Base-by-base conservation (phyloP, 768 basidiomycete genomes). In the Dendrothele bispora region DNA sequence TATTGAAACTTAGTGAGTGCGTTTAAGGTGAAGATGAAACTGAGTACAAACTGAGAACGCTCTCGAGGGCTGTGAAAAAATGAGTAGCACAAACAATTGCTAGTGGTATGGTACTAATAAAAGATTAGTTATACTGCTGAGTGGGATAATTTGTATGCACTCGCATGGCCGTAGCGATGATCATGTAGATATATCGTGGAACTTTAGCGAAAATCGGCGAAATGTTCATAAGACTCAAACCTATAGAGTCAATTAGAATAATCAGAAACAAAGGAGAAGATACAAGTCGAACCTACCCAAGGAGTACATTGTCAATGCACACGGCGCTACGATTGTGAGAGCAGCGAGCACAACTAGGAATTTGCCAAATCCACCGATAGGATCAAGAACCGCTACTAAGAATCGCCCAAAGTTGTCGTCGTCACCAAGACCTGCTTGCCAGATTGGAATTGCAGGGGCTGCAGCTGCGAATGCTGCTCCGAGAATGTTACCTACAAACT, bases 251-350 rank as follows among this genome's bases (percentile, higher is more conserved):
- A 32, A 37, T 20, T 38, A 3, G 4, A 7, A 1, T 39, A 7
- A 47, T 12, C 4, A 29, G 11, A 26, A 17, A n/a, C n/a, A n/a
- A n/a, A n/a, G n/a, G 10, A 27, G 21, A 32, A 40, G 7, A 15
- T 15, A 28, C 14, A 21, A 22, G 30, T 46, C 55, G 3, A 26
- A 58, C 61, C 55, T 39, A 72, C 83, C 79, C 54, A 84, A 83
- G 4, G 83, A 85, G 61, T 93, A 93, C 61, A 91, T 83, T 4
- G 85, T 87, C 2, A 84, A 82, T 1, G 87, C 86, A 52, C 82
- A 84, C 55, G 89, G 86, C 4, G 79, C 84, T 1, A 83, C 79
- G 11, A 91, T 82, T 49, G 83, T 84, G 25, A 94, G 66, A n/a
- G 84, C 81, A 53, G 92, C 72, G 46, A 93, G 60, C 22, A 87